These are phyloP conservation scores for Punica granatum DNA, from an alignment of 345 rosid species.

Conservation along the genomic window DNA sequence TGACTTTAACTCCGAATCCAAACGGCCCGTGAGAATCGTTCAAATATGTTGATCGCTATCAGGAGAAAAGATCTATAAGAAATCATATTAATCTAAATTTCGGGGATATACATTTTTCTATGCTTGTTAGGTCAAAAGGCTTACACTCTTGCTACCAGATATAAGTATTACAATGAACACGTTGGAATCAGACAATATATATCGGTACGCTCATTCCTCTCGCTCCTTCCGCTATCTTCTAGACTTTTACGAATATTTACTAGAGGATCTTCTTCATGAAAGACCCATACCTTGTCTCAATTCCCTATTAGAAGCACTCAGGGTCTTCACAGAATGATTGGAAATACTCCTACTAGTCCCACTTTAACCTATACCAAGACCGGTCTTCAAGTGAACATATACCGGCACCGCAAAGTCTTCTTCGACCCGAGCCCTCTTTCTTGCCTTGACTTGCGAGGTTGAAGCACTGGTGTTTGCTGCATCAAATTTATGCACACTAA, in stretches of 20 bases:
- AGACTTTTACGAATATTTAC: not conserved
- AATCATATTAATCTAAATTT: not conserved
- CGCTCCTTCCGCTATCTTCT: not conserved
- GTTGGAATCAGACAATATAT: not conserved
- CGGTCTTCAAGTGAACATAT: not conserved
- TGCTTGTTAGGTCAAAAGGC: not conserved
- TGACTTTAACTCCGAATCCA: no score
- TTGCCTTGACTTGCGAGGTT: not conserved
- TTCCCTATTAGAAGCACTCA: not conserved
- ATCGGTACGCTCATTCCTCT: not conserved
- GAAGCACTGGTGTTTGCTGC: conserved; percentile 14
- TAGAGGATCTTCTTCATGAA: not conserved
- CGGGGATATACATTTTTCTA: not conserved
- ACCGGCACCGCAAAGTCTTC: not conserved
- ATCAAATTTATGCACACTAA: conserved; percentile 17
- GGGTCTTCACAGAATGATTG: not conserved
- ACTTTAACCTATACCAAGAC: not conserved
- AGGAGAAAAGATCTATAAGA: not conserved
- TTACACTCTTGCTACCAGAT: not conserved
- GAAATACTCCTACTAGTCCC: not conserved
- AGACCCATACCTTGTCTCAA: not conserved
- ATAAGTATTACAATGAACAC: not conserved
- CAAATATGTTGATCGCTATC: not conserved
- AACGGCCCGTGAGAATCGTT: no score
- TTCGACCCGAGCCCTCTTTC: conserved; percentile 2